Evolutionary conservation across 176 grass and related monocot species (phyloP), one percentile per base, ranked within the genome.

Genomic region (Oryza glaberrima): DNA sequence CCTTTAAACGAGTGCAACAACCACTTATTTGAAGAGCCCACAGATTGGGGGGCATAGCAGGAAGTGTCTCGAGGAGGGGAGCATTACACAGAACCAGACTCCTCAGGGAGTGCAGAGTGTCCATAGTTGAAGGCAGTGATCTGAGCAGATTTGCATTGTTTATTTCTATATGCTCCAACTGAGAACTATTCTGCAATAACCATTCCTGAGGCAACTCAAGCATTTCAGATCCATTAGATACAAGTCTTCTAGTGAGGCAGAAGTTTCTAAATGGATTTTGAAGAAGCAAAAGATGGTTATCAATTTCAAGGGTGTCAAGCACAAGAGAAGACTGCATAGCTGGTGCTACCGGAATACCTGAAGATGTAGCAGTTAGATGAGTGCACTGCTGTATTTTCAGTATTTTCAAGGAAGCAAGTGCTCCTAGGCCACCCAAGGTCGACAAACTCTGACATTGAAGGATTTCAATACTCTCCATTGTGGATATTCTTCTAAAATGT

Each of bases 351-450:
- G 4, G 25, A 66, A 5, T 16, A 10, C 67, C 28, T 46, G 68
- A 6, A 16, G 9, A 23, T 46, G 44, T 46, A 46, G 44, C 44
- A 0, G 71, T 13, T 23, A 88, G 49, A 46, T 73, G 28, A 12
- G 19, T 20, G 75, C 86, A 88, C 4, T 11, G 35, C 8, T 70
- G 60, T 76, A 88, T 84, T 72, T 64, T 77, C 65, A 88, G 40
- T 43, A 35, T 32, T 77, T 64, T 35, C 30, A 88, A 65, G 5
- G 11, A 84, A 11, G 80, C 46, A 70, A 83, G 73, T 3, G 47
- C 73, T 82, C 82, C 66, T 67, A 88, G 15, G 1, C 80, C 86
- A 69, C 73, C 80, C 73, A 88, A 38, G 46, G 86, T 83, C 41
- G n/a, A 52, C 19, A 88, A 58, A 12, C 5, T 36, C 0, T 48